A percentile compares a stretch with the other conserved stretches of the same genome.
Conservation (phyloP, 768 basidiomycete species). For the button mushroom (Agaricus bisporus) region DNA sequence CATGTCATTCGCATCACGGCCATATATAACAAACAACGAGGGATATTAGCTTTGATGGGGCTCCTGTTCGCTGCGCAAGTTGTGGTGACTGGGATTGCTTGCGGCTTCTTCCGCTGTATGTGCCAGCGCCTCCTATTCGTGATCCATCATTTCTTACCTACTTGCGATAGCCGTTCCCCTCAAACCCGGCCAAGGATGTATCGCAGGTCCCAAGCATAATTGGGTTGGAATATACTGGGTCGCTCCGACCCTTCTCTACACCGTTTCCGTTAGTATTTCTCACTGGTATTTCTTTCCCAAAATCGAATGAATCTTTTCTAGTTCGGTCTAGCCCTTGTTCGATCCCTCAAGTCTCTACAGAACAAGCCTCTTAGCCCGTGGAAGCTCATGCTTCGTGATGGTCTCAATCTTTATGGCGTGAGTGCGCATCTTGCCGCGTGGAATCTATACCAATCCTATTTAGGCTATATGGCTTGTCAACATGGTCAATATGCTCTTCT, state of each 20-base stretch:
- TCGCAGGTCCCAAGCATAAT: conserved; percentile 71
- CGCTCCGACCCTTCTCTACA: conserved; percentile 67
- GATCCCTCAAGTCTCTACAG: conserved; percentile 52
- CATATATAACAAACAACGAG: conserved; percentile 62
- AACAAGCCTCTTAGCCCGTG: conserved; percentile 57
- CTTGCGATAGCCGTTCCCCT: conserved; percentile 56
- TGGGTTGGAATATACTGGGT: conserved; percentile 90
- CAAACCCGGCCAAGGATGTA: conserved; percentile 72
- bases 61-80: conserved; percentile 61
- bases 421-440: conserved; percentile 16
- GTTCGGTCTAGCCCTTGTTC: conserved; percentile 55
- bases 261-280: conserved; percentile 46
- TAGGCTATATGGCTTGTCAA: conserved; percentile 75
- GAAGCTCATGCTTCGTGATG: conserved; percentile 89
- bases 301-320: conserved; percentile 16
- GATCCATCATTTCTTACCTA: conserved; percentile 1
- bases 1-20: conserved; percentile 78
- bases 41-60: conserved; percentile 50
- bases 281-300: not conserved
- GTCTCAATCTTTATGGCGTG: conserved; percentile 79
- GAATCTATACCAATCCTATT: not conserved
- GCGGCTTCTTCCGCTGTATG: conserved; percentile 74
- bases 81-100: conserved; percentile 65
- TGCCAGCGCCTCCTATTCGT: conserved; percentile 9
- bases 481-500: conserved; percentile 80